Conservation (phyloP, 192 early-diverging fungal species). For the Spizellomyces sp. region DNA sequence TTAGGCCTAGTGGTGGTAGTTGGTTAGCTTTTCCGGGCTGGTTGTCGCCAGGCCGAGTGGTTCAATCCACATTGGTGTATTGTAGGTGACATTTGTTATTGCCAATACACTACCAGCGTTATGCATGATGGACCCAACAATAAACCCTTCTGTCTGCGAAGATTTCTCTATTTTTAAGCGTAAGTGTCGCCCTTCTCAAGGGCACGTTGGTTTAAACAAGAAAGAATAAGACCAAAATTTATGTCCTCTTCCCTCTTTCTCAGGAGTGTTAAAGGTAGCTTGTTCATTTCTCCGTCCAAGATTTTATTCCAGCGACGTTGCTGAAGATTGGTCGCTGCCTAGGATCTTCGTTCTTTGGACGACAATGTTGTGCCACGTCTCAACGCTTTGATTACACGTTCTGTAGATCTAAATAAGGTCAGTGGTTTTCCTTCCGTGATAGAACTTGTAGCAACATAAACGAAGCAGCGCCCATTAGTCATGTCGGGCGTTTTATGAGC, state of each 20-base stretch:
- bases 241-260: background rate
- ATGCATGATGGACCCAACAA: background rate
- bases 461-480: background rate
- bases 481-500: constrained; percentile 10
- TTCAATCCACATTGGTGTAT: too few relatives aligned
- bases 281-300: background rate
- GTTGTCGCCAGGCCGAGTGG: too few relatives aligned
- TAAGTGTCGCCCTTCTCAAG: constrained; percentile 2
- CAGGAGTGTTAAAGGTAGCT: constrained; percentile 9
- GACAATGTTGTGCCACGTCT: constrained; percentile 27
- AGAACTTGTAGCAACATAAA: background rate
- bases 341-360: constrained; percentile 20
- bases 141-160: constrained; percentile 6
- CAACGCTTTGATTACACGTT: constrained; percentile 23
- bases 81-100: background rate
- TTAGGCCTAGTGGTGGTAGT: too few relatives aligned
- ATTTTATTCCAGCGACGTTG: background rate
- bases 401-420: constrained; percentile 9
- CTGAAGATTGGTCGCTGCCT: background rate
- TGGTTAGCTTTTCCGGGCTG: too few relatives aligned
- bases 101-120: constrained; percentile 1
- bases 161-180: constrained; percentile 6
- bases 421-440: background rate
- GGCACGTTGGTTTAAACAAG: background rate
- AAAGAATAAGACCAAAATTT: too few relatives aligned